Conservation (phyloP, 768 basidiomycete genomes). For the Russula foetens region DNA sequence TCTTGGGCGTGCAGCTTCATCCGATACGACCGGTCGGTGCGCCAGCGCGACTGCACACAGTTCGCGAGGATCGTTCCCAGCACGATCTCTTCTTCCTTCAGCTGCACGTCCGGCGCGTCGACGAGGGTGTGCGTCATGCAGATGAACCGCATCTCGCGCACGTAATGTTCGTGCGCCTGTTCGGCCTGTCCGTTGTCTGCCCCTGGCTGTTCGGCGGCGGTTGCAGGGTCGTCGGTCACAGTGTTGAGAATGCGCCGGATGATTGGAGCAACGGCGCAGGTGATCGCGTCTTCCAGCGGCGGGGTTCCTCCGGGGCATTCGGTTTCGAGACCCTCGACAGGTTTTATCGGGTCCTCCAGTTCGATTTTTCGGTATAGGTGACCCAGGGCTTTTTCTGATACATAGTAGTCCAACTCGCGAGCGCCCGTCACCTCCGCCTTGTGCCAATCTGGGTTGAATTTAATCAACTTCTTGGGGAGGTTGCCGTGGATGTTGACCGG, state of each 20-base stretch:
- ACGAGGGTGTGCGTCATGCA: too few species aligned
- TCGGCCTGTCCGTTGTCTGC: too few species aligned
- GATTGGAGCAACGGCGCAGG: not conserved
- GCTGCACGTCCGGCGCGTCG: too few species aligned
- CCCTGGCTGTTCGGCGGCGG: too few species aligned
- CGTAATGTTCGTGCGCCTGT: too few species aligned
- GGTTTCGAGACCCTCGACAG: conserved; percentile 4
- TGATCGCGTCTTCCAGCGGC: conserved; percentile 5
- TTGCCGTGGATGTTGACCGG: conserved; percentile 42
- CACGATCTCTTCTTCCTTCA: too few species aligned
- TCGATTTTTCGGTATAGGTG: conserved; percentile 56
- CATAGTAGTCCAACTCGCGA: conserved; percentile 58
- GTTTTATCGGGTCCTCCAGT: conserved; percentile 33
- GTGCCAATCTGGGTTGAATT: conserved; percentile 76
- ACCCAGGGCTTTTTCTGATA: conserved; percentile 63
- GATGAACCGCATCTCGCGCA: too few species aligned
- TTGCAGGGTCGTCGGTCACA: too few species aligned
- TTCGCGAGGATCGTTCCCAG: too few species aligned
- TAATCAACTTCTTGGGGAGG: conserved; percentile 49
- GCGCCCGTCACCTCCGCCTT: conserved; percentile 34
- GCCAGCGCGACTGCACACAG: too few species aligned
- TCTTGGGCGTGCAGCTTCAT: too few species aligned
- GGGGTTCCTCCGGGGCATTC: not conserved
- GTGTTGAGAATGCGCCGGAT: not conserved
- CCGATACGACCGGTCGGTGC: too few species aligned